Evolutionary conservation across 495 filamentous ascomycete species (phyloP), one percentile per base, ranked within the genome.

Genomic region (Umbilicaria muhlenbergii): DNA sequence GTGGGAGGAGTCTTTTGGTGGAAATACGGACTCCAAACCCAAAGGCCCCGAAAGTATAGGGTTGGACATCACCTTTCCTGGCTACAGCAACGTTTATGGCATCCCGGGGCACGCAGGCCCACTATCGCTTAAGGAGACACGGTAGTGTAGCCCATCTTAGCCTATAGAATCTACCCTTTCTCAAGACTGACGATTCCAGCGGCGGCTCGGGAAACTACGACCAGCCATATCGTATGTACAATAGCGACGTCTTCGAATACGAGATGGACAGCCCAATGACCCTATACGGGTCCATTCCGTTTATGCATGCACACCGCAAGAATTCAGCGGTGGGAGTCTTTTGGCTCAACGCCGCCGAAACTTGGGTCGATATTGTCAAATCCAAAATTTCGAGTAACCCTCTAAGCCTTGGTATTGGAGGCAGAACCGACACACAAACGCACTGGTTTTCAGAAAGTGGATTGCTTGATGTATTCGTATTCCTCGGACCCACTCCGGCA

Each of bases 391-490:
- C 76, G 24, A 70, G 67, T 46, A 96, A 93, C 51, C 84, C 85
- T 1, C 68, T 92, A 21, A 69, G 77, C 24, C 69, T 95, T 38
- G 83, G 86, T 11, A 66, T 74, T 42, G 68, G 69, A 37, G 64
- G 72, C 12, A 83, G 76, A 52, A 81, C 68, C 5, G 75, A 75
- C 50, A 95, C 87, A 1, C 74, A 87, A 39, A 98, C 88, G 13
- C 91, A 98, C 58, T 98, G 91, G 91, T 79, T 96, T 48, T 95
- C 92, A 0, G 91, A 98, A 61, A 70, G 77, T 51, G 91, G 91
- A 28, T 64, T 87, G 21, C 65, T 98, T 41, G 91, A 98, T 57
- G 70, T 94, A 16, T 96, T 98, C 58, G 78, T 98, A 44, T 86
- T 98, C 59, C 74, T 95, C 21, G 91, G 91, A 3, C 88, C 89